A percentile compares a stretch with the other conserved stretches of the same genome.
These are phyloP conservation scores for Trichoderma aggressivum DNA, from an alignment of 2,329 filamentous ascomycete genomes.

Conservation along the genomic window DNA sequence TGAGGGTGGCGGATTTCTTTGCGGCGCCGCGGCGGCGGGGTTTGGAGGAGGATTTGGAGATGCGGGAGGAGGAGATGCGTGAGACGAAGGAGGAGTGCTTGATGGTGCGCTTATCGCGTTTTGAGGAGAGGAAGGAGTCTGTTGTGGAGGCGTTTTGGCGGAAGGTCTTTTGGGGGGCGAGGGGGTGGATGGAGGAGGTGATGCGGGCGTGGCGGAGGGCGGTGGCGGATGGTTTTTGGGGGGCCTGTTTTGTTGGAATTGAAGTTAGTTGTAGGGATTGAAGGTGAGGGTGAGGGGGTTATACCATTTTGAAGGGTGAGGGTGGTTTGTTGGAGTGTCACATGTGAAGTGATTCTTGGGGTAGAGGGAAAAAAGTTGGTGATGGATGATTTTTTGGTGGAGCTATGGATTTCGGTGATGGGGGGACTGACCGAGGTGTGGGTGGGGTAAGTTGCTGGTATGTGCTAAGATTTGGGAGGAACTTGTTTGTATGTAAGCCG, in stretches of 20 bases:
- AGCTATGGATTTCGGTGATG: slow-evolving; percentile 17
- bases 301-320: slow-evolving; percentile 16
- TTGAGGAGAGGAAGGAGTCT: slow-evolving; percentile 65
- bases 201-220: slow-evolving; percentile 52
- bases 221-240: slow-evolving; percentile 56
- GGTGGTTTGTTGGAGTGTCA: background rate
- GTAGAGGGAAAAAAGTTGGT: background rate
- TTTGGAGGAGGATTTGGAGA: slow-evolving; percentile 22
- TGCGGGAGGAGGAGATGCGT: slow-evolving; percentile 61
- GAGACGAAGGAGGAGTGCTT: slow-evolving; percentile 78
- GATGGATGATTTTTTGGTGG: slow-evolving; percentile 9
- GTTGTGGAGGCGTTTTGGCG: slow-evolving; percentile 49
- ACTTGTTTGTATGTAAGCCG: background rate
- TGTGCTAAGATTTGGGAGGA: background rate
- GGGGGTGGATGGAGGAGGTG: slow-evolving; percentile 46
- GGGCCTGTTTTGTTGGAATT: slow-evolving; percentile 23
- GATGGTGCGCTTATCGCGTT: slow-evolving; percentile 78
- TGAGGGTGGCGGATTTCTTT: slow-evolving; percentile 67
- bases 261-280: background rate
- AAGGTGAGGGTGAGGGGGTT: fast-evolving
- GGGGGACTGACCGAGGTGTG: slow-evolving; percentile 14
- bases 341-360: background rate
- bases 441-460: slow-evolving; percentile 1
- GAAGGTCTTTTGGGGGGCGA: slow-evolving; percentile 51
- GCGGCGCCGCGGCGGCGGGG: background rate